Percentiles rank a stretch among this genome's conserved stretches.
phyloP scores from a whole-genome alignment of 2,329 filamentous ascomycete species.

The Epicoccum sorghinum region DNA sequence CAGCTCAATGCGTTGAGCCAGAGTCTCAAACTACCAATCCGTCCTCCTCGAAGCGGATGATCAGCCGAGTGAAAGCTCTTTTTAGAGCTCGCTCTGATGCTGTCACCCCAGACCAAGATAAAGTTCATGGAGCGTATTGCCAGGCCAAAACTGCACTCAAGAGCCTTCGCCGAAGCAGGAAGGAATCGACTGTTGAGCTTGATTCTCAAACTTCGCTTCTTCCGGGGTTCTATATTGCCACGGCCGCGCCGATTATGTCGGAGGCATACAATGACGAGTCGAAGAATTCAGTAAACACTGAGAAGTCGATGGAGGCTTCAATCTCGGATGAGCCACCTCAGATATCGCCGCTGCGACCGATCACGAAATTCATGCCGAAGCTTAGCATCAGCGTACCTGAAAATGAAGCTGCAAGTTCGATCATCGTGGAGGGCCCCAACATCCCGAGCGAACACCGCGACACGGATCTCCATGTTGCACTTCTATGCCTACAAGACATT shows the following conservation, averaged over 20 bases:
- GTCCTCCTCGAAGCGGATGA: background rate
- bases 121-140: background rate
- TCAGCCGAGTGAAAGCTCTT: background rate
- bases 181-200: background rate
- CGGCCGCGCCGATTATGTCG: background rate
- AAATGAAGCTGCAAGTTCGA: background rate
- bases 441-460: background rate
- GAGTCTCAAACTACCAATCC: background rate
- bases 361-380: conserved; percentile 2
- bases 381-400: background rate
- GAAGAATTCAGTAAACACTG: background rate
- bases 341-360: background rate
- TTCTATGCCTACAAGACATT: background rate
- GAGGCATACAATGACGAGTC: background rate
- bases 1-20: background rate
- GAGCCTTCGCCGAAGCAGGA: background rate
- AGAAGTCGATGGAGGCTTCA: background rate
- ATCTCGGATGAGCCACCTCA: background rate
- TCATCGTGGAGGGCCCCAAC: background rate
- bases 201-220: background rate
- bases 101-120: background rate
- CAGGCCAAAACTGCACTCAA: background rate
- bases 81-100: background rate
- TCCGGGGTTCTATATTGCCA: background rate
- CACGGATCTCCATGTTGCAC: background rate